Evolutionary conservation across 2,329 filamentous ascomycete species (phyloP).

Genomic region (Botrytis byssoidea): DNA sequence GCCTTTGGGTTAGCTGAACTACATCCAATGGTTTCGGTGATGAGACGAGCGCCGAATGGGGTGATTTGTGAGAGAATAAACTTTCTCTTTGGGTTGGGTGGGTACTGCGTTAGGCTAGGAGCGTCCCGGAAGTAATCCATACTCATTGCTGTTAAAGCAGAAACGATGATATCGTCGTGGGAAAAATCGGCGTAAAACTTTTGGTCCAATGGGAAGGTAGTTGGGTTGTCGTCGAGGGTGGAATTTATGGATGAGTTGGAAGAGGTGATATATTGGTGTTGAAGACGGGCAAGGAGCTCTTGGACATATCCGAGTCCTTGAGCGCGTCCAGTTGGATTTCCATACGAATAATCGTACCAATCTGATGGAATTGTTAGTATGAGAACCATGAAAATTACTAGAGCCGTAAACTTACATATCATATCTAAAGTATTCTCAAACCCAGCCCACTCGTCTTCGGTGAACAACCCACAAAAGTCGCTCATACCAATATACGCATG

Average conservation of each 20-base stretch:
- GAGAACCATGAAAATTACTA: background rate
- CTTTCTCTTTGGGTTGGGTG: slow-evolving; percentile 45
- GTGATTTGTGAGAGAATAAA: slow-evolving; percentile 52
- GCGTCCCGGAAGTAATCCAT: slow-evolving; percentile 54
- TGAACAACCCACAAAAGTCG: slow-evolving; percentile 54
- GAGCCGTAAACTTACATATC: slow-evolving; percentile 45
- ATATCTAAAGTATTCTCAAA: slow-evolving; percentile 55
- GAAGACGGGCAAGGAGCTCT: slow-evolving; percentile 78
- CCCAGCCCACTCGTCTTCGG: slow-evolving; percentile 53
- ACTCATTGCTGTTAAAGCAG: slow-evolving; percentile 56
- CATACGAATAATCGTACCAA: slow-evolving; percentile 71
- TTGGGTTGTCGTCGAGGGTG: slow-evolving; percentile 65
- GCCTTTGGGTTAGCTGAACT: slow-evolving; percentile 42
- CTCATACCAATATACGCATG: slow-evolving; percentile 49
- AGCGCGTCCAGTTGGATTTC: slow-evolving; percentile 76
- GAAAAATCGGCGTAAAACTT: slow-evolving; percentile 81
- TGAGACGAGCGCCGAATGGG: slow-evolving; percentile 54
- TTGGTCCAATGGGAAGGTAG: slow-evolving; percentile 68
- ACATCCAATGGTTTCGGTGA: slow-evolving; percentile 57
- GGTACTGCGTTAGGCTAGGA: slow-evolving; percentile 44
- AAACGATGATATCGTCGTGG: slow-evolving; percentile 83
- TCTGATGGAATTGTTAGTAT: slow-evolving; percentile 25
- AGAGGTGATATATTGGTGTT: slow-evolving; percentile 63
- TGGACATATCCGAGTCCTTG: slow-evolving; percentile 85
- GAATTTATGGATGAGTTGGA: slow-evolving; percentile 69